phyloP scores from a whole-genome alignment of 306 rosid genomes.

The Begonia loranthoides region DNA sequence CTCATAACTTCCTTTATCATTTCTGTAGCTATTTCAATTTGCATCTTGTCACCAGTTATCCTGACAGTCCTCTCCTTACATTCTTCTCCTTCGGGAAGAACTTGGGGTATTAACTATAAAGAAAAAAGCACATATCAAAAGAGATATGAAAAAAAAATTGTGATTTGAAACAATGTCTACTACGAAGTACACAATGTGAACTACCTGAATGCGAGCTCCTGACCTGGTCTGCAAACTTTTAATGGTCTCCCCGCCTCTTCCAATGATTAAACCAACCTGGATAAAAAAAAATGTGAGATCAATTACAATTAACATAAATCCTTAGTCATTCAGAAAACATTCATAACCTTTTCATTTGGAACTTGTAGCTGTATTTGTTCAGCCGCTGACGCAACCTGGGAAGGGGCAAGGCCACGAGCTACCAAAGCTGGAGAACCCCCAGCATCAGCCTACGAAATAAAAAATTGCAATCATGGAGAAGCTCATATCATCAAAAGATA shows the following conservation, averaged over 20 bases:
- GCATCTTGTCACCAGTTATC: slow-evolving; percentile 82
- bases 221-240: slow-evolving; percentile 84
- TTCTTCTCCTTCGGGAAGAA: slow-evolving; percentile 84
- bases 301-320: slow-evolving; percentile 4
- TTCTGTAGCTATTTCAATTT: slow-evolving; percentile 75
- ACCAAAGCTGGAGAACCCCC: slow-evolving; percentile 97
- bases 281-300: slow-evolving; percentile 6
- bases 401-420: slow-evolving; percentile 75
- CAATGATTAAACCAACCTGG: slow-evolving; percentile 96
- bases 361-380: slow-evolving; percentile 96
- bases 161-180: neutral
- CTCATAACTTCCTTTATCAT: slow-evolving; percentile 88
- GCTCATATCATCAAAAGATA: neutral
- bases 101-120: slow-evolving; percentile 86
- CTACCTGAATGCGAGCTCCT: slow-evolving; percentile 99
- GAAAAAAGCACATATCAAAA: slow-evolving; percentile 9
- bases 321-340: neutral
- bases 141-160: neutral
- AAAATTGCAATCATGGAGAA: neutral
- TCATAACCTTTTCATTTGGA: slow-evolving; percentile 77
- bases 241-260: slow-evolving; percentile 96
- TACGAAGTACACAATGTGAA: slow-evolving; percentile 23
- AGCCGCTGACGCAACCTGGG: slow-evolving; percentile 58
- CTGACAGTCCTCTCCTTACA: slow-evolving; percentile 89
- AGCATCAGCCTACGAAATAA: slow-evolving; percentile 77